Conservation (phyloP, 2,329 filamentous ascomycete species). For the Plenodomus biglobosus region DNA sequence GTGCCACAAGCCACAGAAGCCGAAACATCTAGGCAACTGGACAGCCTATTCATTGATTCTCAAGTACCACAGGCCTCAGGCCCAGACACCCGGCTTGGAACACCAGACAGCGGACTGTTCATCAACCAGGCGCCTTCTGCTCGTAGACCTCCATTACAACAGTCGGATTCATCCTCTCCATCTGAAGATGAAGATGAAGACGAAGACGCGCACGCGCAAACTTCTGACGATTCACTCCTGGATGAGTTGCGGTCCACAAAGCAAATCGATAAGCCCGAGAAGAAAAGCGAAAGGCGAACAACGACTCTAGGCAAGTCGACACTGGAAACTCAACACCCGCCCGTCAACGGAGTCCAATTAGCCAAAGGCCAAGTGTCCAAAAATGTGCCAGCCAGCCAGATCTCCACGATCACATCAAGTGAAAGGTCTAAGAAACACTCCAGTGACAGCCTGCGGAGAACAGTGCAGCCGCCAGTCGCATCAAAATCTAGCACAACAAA, state of each 20-base stretch:
- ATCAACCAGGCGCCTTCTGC: conserved; percentile 1
- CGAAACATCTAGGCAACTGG: conserved; percentile 10
- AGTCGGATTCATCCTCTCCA: conserved; percentile 17
- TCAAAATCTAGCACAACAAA: neutral
- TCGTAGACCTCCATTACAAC: conserved; percentile 17
- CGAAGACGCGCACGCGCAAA: conserved; percentile 4
- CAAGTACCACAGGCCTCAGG: neutral
- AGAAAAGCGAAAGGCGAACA: neutral
- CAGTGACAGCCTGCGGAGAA: neutral
- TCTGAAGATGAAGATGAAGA: conserved; percentile 1
- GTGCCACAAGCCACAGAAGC: neutral
- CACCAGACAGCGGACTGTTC: neutral
- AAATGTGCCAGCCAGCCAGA: too few species aligned
- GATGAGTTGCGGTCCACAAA: conserved; percentile 7
- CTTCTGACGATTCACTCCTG: conserved; percentile 5
- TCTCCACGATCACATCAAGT: too few species aligned
- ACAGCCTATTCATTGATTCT: conserved; percentile 3
- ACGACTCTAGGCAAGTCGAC: neutral
- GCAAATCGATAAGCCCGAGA: neutral
- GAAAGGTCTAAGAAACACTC: neutral
- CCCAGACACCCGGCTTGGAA: neutral
- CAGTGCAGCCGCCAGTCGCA: neutral
- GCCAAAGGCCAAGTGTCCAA: too few species aligned
- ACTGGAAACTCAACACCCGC: neutral
- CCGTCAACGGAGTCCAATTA: too few species aligned